Evolutionary conservation across 148 eudicot species (phyloP).

Genomic region (Selenicereus undatus): DNA sequence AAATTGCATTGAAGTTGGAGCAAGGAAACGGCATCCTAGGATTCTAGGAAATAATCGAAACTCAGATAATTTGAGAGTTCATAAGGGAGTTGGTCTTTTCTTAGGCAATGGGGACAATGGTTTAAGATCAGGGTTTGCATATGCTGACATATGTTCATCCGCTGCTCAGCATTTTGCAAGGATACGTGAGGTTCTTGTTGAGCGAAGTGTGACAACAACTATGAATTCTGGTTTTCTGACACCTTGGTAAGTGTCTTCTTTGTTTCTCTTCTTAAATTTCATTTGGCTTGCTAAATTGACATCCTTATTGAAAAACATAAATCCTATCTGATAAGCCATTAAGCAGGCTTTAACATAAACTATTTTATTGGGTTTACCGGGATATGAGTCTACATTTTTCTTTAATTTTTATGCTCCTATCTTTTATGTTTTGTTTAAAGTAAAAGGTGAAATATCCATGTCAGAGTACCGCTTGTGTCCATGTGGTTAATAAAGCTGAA

Average conservation of each 20-base stretch:
- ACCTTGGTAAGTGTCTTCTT: slow-evolving; percentile 60
- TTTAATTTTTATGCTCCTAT: too few relatives aligned
- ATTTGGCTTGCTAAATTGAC: neutral
- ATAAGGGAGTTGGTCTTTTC: slow-evolving; percentile 48
- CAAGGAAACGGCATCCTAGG: slow-evolving; percentile 71
- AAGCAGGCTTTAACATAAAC: too few relatives aligned
- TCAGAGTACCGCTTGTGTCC: neutral
- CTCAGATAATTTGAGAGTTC: slow-evolving; percentile 10
- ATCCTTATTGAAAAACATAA: neutral
- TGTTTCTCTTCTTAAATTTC: neutral
- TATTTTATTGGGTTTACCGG: too few relatives aligned
- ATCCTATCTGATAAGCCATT: too few relatives aligned
- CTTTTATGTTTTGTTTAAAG: neutral
- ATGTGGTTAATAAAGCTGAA: neutral
- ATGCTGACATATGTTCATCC: slow-evolving; percentile 74
- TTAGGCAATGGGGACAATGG: slow-evolving; percentile 43
- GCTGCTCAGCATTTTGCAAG: slow-evolving; percentile 96
- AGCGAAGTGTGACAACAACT: slow-evolving; percentile 84
- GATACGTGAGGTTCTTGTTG: slow-evolving; percentile 88
- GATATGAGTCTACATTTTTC: too few relatives aligned
- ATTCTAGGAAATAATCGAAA: slow-evolving; percentile 38
- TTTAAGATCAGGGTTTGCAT: slow-evolving; percentile 66
- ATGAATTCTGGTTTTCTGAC: slow-evolving; percentile 87
- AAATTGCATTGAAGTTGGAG: slow-evolving; percentile 65
- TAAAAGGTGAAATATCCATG: neutral